Evolutionary conservation across 2,329 filamentous ascomycete genomes (phyloP).

Genomic region (Huntiella decipiens): DNA sequence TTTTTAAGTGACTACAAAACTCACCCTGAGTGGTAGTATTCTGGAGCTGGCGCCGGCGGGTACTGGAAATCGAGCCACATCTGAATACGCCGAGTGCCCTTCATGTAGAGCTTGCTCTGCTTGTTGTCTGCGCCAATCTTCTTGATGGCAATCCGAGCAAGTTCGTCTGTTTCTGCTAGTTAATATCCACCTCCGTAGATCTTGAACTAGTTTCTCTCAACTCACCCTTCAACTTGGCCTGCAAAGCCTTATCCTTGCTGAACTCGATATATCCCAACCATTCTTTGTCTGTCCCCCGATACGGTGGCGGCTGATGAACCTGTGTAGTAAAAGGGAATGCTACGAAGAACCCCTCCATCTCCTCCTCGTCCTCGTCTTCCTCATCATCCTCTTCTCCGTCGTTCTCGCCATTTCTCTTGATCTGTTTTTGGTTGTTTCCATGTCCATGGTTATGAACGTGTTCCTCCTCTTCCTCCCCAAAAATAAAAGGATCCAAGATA

Average conservation of each 20-base stretch:
- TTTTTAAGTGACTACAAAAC: not conserved
- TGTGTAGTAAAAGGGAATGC: constrained; percentile 41
- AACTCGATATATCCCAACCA: constrained; percentile 41
- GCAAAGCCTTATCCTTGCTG: constrained; percentile 30
- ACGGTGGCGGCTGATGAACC: constrained; percentile 28
- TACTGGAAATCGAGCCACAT: constrained; percentile 10
- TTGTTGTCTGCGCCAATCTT: constrained; percentile 9
- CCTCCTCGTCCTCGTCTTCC: constrained; percentile 21
- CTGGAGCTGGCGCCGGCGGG: constrained; percentile 4
- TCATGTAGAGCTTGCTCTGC: constrained; percentile 8
- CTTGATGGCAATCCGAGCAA: constrained; percentile 6
- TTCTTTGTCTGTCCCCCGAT: constrained; percentile 40
- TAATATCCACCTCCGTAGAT: not conserved
- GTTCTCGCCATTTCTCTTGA: constrained; percentile 14
- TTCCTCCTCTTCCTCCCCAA: constrained; percentile 8
- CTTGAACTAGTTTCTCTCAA: not conserved
- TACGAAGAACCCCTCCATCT: constrained; percentile 32
- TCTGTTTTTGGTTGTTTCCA: not conserved
- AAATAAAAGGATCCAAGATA: constrained; percentile 8
- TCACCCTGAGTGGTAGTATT: constrained; percentile 10
- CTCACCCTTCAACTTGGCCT: constrained; percentile 25
- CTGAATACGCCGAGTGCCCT: constrained; percentile 2
- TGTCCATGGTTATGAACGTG: not conserved
- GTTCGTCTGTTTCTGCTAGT: not conserved
- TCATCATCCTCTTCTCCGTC: constrained; percentile 23